Evolutionary conservation across 768 basidiomycete genomes (phyloP).

Genomic region (Boletus eberwhitei): DNA sequence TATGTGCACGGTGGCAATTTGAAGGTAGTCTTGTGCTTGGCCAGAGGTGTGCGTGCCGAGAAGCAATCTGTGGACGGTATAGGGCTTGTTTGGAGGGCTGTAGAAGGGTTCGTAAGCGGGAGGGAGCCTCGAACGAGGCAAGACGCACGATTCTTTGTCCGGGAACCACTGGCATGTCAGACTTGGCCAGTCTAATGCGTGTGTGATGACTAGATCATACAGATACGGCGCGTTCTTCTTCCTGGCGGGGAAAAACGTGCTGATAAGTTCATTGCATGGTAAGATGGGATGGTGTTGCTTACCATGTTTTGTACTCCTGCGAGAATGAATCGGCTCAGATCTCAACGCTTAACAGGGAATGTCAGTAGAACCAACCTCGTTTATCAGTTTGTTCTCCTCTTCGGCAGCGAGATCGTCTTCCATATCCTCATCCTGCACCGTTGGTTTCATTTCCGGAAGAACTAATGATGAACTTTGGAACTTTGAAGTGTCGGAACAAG

Average conservation of each 20-base stretch:
- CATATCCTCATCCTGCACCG: constrained; percentile 54
- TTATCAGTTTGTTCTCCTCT: constrained; percentile 85
- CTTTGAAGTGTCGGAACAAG: background rate
- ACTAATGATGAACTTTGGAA: background rate
- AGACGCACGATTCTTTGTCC: constrained; percentile 86
- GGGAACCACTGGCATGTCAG: constrained; percentile 99
- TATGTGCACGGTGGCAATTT: constrained; percentile 92
- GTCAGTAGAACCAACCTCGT: constrained; percentile 55
- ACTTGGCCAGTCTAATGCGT: constrained; percentile 97
- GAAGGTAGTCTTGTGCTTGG: constrained; percentile 89
- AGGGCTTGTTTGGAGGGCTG: constrained; percentile 91
- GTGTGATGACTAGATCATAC: constrained; percentile 96
- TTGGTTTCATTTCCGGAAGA: constrained; percentile 41
- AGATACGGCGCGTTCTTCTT: constrained; percentile 98
- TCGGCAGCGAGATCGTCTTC: constrained; percentile 81
- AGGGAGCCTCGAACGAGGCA: background rate
- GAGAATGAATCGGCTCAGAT: constrained; percentile 11
- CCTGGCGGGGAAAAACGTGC: constrained; percentile 40
- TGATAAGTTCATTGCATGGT: background rate
- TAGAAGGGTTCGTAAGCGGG: background rate
- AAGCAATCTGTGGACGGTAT: constrained; percentile 89
- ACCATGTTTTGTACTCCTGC: constrained; percentile 89
- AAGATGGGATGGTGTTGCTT: constrained; percentile 12
- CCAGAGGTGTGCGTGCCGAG: constrained; percentile 98
- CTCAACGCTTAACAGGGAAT: background rate